A percentile compares a stretch with the other conserved stretches of the same genome.
These are phyloP conservation scores for Raddia guianensis DNA, from an alignment of 176 grass and related monocot species.

Conservation along the genomic window DNA sequence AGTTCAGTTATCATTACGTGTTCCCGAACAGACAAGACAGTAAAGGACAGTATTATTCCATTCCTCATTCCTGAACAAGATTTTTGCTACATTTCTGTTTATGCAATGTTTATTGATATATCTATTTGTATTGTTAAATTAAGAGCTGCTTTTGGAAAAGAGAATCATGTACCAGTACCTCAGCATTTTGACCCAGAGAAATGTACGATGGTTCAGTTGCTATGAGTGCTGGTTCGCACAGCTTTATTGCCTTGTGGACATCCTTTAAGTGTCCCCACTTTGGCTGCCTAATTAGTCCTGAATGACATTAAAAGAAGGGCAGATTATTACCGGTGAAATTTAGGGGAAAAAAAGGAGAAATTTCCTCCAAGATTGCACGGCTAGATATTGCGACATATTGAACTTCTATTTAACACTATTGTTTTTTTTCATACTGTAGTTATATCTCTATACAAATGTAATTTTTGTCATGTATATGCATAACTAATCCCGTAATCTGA, in stretches of 20 bases:
- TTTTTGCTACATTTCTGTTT: conserved; percentile 1
- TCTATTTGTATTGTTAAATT: background rate
- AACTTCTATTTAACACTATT: too few species aligned
- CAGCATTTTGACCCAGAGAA: conserved; percentile 85
- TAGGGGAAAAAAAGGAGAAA: too few species aligned
- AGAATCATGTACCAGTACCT: conserved; percentile 63
- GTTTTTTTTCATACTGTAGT: too few species aligned
- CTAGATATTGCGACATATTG: too few species aligned
- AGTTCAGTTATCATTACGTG: background rate
- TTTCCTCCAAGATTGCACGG: too few species aligned
- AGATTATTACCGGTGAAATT: background rate
- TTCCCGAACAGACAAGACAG: background rate
- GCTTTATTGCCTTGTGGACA: conserved; percentile 92
- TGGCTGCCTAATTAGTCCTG: conserved; percentile 83
- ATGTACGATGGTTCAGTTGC: conserved; percentile 85
- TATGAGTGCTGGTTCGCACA: conserved; percentile 81
- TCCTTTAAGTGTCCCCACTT: conserved; percentile 98
- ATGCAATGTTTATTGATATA: background rate
- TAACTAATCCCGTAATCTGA: too few species aligned
- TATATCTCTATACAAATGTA: too few species aligned
- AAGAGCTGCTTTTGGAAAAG: conserved; percentile 37
- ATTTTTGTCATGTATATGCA: too few species aligned
- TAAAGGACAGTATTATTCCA: conserved; percentile 9
- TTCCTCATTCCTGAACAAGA: background rate
- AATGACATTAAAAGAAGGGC: conserved; percentile 26